Conservation (phyloP, 2,329 filamentous ascomycete species). For the Talaromyces sp. region DNA sequence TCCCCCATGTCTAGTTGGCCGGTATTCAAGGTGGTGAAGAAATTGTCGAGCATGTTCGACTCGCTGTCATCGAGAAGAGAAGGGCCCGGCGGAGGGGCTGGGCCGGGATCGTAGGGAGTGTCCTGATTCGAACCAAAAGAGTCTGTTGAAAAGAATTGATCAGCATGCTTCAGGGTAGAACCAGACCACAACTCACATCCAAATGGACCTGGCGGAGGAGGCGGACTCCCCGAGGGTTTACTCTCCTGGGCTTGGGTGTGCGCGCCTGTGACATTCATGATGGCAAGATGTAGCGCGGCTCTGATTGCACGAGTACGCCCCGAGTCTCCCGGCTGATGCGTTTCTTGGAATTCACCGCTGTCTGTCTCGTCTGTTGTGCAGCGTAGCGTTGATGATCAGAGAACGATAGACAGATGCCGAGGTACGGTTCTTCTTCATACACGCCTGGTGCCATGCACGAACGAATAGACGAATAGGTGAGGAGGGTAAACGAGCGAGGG, state of each 20-base stretch:
- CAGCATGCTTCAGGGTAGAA: conserved; percentile 5
- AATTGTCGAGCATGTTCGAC: conserved; percentile 51
- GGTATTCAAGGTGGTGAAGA: conserved; percentile 38
- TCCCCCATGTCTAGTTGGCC: conserved; percentile 33
- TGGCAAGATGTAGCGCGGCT: conserved; percentile 4
- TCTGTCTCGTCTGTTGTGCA: neutral
- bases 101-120: conserved; percentile 44
- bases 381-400: neutral
- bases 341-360: neutral
- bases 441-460: neutral
- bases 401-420: neutral
- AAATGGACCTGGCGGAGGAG: conserved; percentile 56
- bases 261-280: conserved; percentile 29
- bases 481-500: neutral
- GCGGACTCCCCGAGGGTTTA: conserved; percentile 42
- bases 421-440: neutral
- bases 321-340: neutral
- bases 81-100: conserved; percentile 59
- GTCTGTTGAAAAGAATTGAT: conserved; percentile 18
- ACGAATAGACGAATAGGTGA: neutral
- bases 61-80: conserved; percentile 58
- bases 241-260: conserved; percentile 26
- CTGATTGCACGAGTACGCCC: neutral
- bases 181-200: conserved; percentile 53
- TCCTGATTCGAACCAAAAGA: conserved; percentile 29